A percentile compares a stretch with the other conserved stretches of the same genome.
These are phyloP conservation scores for Berberis thunbergii DNA, from an alignment of 164 flowering plant species.

Conservation along the genomic window DNA sequence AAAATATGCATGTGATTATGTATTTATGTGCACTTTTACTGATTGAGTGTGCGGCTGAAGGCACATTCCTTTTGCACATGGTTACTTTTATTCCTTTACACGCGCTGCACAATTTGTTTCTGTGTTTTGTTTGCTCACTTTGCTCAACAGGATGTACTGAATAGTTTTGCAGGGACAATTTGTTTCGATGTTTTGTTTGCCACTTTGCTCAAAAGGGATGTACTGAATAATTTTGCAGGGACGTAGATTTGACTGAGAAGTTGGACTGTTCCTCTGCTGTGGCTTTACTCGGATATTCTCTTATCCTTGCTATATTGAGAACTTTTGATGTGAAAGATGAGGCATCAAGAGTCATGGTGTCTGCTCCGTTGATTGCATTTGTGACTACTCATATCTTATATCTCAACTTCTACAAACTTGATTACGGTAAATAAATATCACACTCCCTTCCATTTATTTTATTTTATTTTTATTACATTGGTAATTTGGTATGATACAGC, in stretches of 20 bases:
- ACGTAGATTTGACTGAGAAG: slow-evolving; percentile 74
- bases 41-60: too few species aligned
- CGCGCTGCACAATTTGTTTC: too few species aligned
- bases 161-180: background rate
- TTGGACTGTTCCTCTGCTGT: slow-evolving; percentile 76
- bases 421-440: slow-evolving; percentile 46
- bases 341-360: slow-evolving; percentile 79
- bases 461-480: too few species aligned
- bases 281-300: slow-evolving; percentile 60
- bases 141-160: background rate
- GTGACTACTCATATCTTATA: slow-evolving; percentile 81
- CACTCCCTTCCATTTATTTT: background rate
- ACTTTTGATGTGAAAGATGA: slow-evolving; percentile 60
- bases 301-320: slow-evolving; percentile 54
- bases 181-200: background rate
- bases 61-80: too few species aligned
- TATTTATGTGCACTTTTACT: too few species aligned
- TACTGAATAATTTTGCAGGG: slow-evolving; percentile 34
- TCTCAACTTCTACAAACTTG: slow-evolving; percentile 66
- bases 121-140: too few species aligned
- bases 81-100: too few species aligned
- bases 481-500: too few species aligned
- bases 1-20: too few species aligned
- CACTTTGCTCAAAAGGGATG: background rate
- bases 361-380: slow-evolving; percentile 80